A percentile compares a stretch with the other conserved stretches of the same genome.
phyloP scores from a whole-genome alignment of 108 stramenopile genomes.

The Nannochloropsis gaditana region DNA sequence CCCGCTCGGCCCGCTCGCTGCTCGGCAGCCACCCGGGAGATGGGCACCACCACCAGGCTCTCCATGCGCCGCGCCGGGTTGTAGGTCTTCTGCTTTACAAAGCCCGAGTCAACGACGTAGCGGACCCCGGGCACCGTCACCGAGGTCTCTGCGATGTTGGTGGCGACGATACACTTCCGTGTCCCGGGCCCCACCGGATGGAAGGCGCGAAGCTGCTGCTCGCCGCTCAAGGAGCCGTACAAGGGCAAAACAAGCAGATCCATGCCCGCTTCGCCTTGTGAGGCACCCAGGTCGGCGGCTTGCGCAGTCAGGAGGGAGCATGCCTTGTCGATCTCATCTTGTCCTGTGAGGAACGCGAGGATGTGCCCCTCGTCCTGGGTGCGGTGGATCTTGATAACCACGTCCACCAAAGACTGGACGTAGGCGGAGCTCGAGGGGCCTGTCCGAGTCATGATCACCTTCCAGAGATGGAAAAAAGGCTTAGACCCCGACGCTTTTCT shows the following conservation, averaged over 20 bases:
- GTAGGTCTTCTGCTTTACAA: slow-evolving; percentile 80
- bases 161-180: slow-evolving; percentile 70
- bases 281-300: background rate
- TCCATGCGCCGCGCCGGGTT: slow-evolving; percentile 41
- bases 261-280: slow-evolving; percentile 7
- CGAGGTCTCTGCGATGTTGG: slow-evolving; percentile 97
- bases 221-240: slow-evolving; percentile 71
- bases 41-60: slow-evolving; percentile 49
- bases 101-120: slow-evolving; percentile 88
- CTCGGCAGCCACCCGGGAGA: slow-evolving; percentile 48
- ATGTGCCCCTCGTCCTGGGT: slow-evolving; percentile 52
- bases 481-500: background rate
- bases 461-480: background rate
- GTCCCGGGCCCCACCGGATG: slow-evolving; percentile 24
- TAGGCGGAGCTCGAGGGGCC: slow-evolving; percentile 48
- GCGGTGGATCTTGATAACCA: slow-evolving; percentile 50
- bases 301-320: slow-evolving; percentile 28
- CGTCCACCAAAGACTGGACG: slow-evolving; percentile 47
- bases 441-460: slow-evolving; percentile 47
- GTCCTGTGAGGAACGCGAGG: slow-evolving; percentile 55
- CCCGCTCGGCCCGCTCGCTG: slow-evolving; percentile 60
- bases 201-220: slow-evolving; percentile 56
- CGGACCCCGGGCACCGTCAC: slow-evolving; percentile 86
- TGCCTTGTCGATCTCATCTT: slow-evolving; percentile 56
- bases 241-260: slow-evolving; percentile 66